Conservation (phyloP, 2,329 filamentous ascomycete species). For the Xylariaceae sp. region DNA sequence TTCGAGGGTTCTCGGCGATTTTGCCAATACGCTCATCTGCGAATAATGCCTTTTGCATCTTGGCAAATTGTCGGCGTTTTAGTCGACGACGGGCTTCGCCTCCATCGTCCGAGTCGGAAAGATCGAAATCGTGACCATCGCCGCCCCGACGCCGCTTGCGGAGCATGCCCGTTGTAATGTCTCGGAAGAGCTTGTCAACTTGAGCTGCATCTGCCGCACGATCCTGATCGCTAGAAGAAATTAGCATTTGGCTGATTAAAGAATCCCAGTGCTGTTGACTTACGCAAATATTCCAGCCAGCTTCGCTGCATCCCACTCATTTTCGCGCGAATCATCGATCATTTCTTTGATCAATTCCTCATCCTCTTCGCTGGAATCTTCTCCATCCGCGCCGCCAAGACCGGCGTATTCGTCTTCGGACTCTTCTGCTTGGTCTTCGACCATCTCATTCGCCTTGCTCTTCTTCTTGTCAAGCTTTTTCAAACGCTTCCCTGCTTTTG, state of each 20-base stretch:
- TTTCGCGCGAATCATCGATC: constrained; percentile 77
- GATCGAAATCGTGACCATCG: constrained; percentile 63
- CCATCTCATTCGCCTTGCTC: constrained; percentile 78
- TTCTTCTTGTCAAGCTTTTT: constrained; percentile 74
- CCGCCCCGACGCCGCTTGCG: constrained; percentile 64
- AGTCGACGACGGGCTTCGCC: constrained; percentile 69
- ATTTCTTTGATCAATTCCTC: constrained; percentile 71
- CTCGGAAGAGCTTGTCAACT: constrained; percentile 85
- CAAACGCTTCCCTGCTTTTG: constrained; percentile 52
- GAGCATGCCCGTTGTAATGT: constrained; percentile 83
- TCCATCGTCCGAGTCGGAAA: constrained; percentile 88
- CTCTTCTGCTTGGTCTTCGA: constrained; percentile 92
- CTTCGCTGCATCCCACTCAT: constrained; percentile 72
- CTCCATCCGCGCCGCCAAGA: constrained; percentile 81
- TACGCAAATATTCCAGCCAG: constrained; percentile 86
- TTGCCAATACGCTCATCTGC: constrained; percentile 86
- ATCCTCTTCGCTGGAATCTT: constrained; percentile 70
- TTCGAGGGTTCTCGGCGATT: constrained; percentile 83
- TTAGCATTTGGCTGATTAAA: constrained; percentile 6
- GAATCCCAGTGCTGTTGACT: constrained; percentile 36
- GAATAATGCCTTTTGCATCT: constrained; percentile 84
- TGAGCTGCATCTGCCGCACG: constrained; percentile 77
- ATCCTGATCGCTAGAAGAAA: constrained; percentile 60
- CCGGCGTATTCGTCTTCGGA: constrained; percentile 98
- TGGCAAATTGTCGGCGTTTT: constrained; percentile 82